Evolutionary conservation across 164 flowering plant species (phyloP).

Genomic region (Vitis rupestris): DNA sequence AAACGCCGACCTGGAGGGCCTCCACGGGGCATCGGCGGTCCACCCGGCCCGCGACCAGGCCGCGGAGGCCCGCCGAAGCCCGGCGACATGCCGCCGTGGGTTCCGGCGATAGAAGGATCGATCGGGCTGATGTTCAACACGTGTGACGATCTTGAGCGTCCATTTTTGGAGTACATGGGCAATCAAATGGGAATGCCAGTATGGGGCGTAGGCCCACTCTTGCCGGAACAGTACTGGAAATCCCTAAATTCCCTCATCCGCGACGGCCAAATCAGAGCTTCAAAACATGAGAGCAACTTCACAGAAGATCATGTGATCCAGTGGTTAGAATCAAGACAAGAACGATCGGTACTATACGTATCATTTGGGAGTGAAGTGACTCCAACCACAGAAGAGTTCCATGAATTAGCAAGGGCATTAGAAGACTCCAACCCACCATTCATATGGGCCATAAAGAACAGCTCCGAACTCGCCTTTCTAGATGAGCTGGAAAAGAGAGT

Average conservation of each 20-base stretch:
- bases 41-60: conserved; percentile 11
- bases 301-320: conserved; percentile 35
- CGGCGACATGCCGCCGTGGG: conserved; percentile 46
- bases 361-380: conserved; percentile 39
- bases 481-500: too few relatives aligned
- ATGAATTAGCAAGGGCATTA: conserved; percentile 23
- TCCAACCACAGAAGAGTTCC: conserved; percentile 26
- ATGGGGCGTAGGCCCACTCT: conserved; percentile 63
- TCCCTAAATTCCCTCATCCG: conserved; percentile 27
- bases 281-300: background rate
- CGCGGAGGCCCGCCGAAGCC: conserved; percentile 29
- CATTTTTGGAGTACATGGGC: conserved; percentile 44
- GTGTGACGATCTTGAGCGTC: conserved; percentile 51
- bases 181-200: conserved; percentile 39
- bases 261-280: conserved; percentile 20
- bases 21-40: conserved; percentile 13
- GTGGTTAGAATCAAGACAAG: conserved; percentile 33
- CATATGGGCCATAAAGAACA: conserved; percentile 39
- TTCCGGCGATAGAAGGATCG: conserved; percentile 34
- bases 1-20: conserved; percentile 2
- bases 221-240: conserved; percentile 57
- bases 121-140: conserved; percentile 55
- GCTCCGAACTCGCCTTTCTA: too few relatives aligned
- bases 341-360: conserved; percentile 26
- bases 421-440: conserved; percentile 22